A percentile compares a stretch with the other conserved stretches of the same genome.
These are phyloP conservation scores for Auricularia cornea DNA, from an alignment of 768 basidiomycete genomes.

Conservation along the genomic window DNA sequence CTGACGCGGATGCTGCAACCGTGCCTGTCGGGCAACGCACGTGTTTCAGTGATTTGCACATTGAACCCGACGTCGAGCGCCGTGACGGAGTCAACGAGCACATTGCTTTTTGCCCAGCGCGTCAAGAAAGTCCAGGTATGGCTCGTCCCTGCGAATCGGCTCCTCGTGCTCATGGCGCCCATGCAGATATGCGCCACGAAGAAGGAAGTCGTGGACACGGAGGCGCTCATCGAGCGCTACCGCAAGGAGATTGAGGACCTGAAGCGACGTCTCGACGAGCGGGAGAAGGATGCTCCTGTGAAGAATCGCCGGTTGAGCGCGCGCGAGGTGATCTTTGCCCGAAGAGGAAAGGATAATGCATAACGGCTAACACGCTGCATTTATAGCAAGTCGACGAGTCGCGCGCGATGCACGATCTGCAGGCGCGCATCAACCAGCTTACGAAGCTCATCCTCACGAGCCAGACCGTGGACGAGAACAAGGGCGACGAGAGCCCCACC, in stretches of 20 bases:
- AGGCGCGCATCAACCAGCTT: slow-evolving; percentile 69
- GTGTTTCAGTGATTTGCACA: slow-evolving; percentile 94
- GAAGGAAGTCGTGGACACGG: slow-evolving; percentile 90
- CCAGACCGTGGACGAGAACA: slow-evolving; percentile 64
- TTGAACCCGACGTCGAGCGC: slow-evolving; percentile 79
- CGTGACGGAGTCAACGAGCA: slow-evolving; percentile 78
- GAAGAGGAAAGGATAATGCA: slow-evolving; percentile 6
- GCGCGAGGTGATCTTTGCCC: slow-evolving; percentile 31
- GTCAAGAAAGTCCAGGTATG: slow-evolving; percentile 80
- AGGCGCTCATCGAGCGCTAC: slow-evolving; percentile 89
- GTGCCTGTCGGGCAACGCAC: slow-evolving; percentile 88
- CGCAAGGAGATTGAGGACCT: slow-evolving; percentile 91
- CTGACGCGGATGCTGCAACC: slow-evolving; percentile 91
- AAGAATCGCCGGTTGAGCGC: slow-evolving; percentile 43
- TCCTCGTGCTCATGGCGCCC: background rate
- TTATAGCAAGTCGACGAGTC: slow-evolving; percentile 74
- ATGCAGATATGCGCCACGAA: slow-evolving; percentile 71
- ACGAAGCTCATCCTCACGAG: slow-evolving; percentile 82
- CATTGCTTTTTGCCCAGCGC: slow-evolving; percentile 82
- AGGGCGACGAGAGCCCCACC: slow-evolving; percentile 69
- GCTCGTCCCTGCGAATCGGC: background rate
- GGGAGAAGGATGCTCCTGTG: slow-evolving; percentile 53
- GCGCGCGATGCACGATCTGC: slow-evolving; percentile 77
- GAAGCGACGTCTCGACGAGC: slow-evolving; percentile 59
- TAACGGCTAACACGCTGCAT: background rate